Conservation (phyloP, 306 rosid species). For the Casuarina cunninghamiana region DNA sequence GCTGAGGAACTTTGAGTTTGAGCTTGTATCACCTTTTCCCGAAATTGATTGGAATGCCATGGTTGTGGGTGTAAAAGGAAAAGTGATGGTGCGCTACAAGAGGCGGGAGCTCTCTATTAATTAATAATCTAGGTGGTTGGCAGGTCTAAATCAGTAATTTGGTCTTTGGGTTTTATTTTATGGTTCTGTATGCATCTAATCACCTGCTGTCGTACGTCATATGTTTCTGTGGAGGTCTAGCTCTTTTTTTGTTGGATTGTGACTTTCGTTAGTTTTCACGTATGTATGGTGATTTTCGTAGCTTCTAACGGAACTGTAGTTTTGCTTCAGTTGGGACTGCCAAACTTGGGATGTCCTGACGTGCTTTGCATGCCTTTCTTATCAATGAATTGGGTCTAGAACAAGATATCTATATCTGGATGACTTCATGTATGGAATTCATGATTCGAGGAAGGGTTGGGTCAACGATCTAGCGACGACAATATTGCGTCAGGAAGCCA, state of each 20-base stretch:
- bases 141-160: neutral
- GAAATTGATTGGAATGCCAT: conserved; percentile 98
- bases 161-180: conserved; percentile 19
- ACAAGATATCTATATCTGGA: neutral
- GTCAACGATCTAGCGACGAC: neutral
- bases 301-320: conserved; percentile 17
- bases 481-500: too few species aligned
- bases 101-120: conserved; percentile 59
- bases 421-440: neutral
- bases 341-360: neutral
- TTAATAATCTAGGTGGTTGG: conserved; percentile 25
- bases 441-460: neutral
- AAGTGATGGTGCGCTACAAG: conserved; percentile 92
- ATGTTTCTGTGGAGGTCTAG: neutral
- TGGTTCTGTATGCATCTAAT: conserved; percentile 14
- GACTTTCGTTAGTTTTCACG: conserved; percentile 15
- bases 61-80: conserved; percentile 97
- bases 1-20: conserved; percentile 92
- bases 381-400: neutral
- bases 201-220: neutral
- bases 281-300: conserved; percentile 6
- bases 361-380: neutral
- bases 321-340: conserved; percentile 6
- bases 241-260: conserved; percentile 12
- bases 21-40: conserved; percentile 83